A percentile compares a stretch with the other conserved stretches of the same genome.
phyloP scores from a whole-genome alignment of 2,329 filamentous ascomycete genomes.

The Penicillium sp. region DNA sequence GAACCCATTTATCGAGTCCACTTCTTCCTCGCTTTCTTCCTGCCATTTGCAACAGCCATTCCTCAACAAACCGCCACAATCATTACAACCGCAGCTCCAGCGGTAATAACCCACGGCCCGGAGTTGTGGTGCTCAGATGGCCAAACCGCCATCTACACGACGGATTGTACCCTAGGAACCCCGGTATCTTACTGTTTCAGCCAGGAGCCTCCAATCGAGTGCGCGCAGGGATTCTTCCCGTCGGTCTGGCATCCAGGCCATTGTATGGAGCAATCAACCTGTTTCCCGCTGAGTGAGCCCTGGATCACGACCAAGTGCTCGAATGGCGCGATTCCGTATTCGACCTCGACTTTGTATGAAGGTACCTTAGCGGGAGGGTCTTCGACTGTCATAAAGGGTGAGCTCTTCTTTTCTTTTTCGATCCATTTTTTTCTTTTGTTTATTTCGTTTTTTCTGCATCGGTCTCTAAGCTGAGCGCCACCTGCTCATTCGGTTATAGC shows the following conservation, averaged over 20 bases:
- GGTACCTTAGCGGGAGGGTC: slow-evolving; percentile 20
- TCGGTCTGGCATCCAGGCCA: slow-evolving; percentile 28
- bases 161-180: slow-evolving; percentile 29
- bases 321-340: slow-evolving; percentile 23
- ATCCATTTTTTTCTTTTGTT: background rate
- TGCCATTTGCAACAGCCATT: slow-evolving; percentile 3
- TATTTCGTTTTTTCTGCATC: too few species aligned
- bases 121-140: slow-evolving; percentile 19
- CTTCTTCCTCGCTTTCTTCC: background rate
- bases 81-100: slow-evolving; percentile 7
- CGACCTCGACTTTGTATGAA: slow-evolving; percentile 22
- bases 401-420: background rate
- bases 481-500: slow-evolving; percentile 12
- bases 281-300: slow-evolving; percentile 21
- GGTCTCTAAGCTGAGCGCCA: too few species aligned
- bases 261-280: slow-evolving; percentile 23
- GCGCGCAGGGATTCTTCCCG: slow-evolving; percentile 23
- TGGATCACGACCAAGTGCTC: slow-evolving; percentile 28
- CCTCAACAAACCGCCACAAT: slow-evolving; percentile 8
- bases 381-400: slow-evolving; percentile 23
- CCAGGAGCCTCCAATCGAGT: slow-evolving; percentile 18
- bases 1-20: background rate
- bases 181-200: slow-evolving; percentile 25
- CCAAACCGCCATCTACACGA: slow-evolving; percentile 25
- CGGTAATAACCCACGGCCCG: slow-evolving; percentile 13